Base-by-base conservation (phyloP, 2,329 filamentous ascomycete genomes). In the Pochonia chlamydosporia region DNA sequence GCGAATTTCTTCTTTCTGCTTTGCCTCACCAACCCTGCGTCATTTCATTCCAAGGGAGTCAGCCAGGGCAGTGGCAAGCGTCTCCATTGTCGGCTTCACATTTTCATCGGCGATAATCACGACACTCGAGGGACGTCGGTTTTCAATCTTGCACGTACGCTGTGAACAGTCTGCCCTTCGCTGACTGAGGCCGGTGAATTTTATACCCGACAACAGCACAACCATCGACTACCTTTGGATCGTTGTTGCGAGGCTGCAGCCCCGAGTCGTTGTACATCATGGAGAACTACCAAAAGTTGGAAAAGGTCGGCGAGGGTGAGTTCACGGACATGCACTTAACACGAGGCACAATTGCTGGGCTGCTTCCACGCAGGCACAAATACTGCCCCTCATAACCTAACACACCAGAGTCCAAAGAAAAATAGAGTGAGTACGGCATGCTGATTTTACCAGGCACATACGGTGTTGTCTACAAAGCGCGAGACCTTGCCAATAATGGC, bases 241-340 rank as follows among this genome's bases (percentile, higher is more conserved):
- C 7, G 26, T 28, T 13, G 26, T 28, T 28, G 26, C 26, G 7
- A 28, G 26, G 26, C 26, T 28, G 18, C 10, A 24, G 14, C 18
- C 35, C 35, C 9, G 20, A 39, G 13, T 13, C 13, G 18, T 20
- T 23, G 5, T 39, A 18, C 20, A n/a, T 13, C 23, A 95, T 96
- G 90, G 89, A 96, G 70, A 95, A 95, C 72, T 96, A 96, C 69
- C 88, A 95, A 72, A 95, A 95, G 74, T 80, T 96, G 62, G 90
- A 96, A 74, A 96, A 96, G 77, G 90, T 96, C 62, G 90, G 90
- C 69, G 90, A 96, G 81, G 90, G 90, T 93, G 72, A 59, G 79
- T 60, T 52, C 35, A 23, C n/a, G 20, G n/a, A 10, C 18, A 6
- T 23, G 35, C 31, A 5, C 31, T 18, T 6, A 8, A 18, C 31